Evolutionary conservation across 2,329 filamentous ascomycete genomes (phyloP).

Genomic region (Calonectria naviculata): DNA sequence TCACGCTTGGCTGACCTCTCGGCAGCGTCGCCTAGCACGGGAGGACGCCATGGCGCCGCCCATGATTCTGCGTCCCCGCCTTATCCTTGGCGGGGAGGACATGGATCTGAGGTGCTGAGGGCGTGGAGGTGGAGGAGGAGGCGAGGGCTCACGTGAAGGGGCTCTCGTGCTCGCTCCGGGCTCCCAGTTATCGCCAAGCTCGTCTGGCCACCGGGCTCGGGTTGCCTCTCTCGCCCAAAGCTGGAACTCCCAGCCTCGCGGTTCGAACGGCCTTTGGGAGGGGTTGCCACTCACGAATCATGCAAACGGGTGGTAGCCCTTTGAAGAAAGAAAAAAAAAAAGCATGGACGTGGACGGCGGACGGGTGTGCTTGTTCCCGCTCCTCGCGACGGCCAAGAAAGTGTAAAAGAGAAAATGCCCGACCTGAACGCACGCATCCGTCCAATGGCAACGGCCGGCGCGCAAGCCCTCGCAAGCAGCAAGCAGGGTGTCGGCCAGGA

Average conservation of each 20-base stretch:
- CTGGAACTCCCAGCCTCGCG: background rate
- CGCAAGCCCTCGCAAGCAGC: background rate
- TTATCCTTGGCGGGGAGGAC: background rate
- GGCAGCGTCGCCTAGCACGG: background rate
- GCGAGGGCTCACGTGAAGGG: conserved; percentile 1
- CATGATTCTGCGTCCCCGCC: background rate
- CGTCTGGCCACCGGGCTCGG: background rate
- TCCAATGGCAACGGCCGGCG: background rate
- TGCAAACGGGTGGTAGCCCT: conserved; percentile 8
- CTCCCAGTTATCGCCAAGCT: background rate
- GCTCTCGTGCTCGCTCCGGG: background rate
- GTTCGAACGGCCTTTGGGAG: background rate
- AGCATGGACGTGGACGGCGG: too few relatives aligned
- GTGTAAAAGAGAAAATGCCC: background rate
- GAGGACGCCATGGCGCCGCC: conserved; percentile 1
- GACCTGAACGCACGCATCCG: background rate
- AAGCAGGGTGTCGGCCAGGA: background rate
- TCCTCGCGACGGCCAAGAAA: background rate
- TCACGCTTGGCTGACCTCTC: conserved; percentile 23
- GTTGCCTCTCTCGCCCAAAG: conserved; percentile 20
- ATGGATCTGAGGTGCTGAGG: background rate
- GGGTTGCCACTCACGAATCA: conserved; percentile 11
- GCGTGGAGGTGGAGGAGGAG: background rate
- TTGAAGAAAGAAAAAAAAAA: too few relatives aligned
- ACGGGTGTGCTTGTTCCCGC: background rate